Conservation (phyloP, 768 basidiomycete genomes). For the Tricholoma matsutake region DNA sequence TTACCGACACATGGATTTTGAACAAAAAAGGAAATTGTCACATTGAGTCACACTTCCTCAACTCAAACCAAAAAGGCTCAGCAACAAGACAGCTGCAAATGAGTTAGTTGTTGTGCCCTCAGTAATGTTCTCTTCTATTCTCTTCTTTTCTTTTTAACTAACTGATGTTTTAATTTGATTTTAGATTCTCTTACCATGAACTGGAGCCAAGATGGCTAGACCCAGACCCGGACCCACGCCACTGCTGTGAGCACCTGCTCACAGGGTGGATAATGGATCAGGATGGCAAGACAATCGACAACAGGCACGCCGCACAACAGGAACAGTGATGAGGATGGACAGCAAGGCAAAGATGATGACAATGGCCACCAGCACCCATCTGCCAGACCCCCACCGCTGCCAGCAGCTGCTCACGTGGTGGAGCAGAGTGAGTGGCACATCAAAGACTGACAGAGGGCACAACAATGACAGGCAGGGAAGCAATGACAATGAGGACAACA, state of each 20-base stretch:
- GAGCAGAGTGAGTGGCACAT: neutral
- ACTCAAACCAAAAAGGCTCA: neutral
- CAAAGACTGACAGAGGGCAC: neutral
- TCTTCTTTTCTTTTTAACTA: no score
- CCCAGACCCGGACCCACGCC: no score
- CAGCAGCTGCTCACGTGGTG: neutral
- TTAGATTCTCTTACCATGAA: neutral
- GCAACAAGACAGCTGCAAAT: neutral
- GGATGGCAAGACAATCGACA: neutral
- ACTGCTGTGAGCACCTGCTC: no score
- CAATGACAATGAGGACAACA: no score
- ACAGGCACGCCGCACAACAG: neutral
- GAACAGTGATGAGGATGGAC: neutral
- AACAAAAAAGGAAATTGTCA: neutral
- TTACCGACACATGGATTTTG: neutral
- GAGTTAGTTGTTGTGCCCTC: neutral
- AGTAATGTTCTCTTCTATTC: no score
- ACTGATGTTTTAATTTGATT: neutral
- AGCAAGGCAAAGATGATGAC: neutral
- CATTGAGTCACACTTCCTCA: neutral
- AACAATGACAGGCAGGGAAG: no score
- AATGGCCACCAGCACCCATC: neutral
- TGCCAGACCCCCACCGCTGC: neutral
- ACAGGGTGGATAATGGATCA: neutral
- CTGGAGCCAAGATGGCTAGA: neutral